Evolutionary conservation across 2,329 filamentous ascomycete genomes (phyloP), one percentile per base, ranked within the genome.

Genomic region (Apiospora marii): DNA sequence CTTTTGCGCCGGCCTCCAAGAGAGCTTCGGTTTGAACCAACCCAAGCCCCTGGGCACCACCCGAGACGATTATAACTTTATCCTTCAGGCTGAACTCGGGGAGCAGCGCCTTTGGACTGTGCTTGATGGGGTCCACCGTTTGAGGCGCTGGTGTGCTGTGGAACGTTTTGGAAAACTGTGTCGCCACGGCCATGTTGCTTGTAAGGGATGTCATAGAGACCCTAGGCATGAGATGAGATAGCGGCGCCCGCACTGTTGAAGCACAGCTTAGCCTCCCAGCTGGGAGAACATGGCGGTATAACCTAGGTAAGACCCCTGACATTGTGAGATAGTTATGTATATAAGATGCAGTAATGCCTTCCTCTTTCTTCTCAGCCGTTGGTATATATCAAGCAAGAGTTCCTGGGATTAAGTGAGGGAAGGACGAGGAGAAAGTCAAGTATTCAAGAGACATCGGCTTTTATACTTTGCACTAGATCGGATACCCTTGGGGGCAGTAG

Each of bases 1-100:
- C 90, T 73, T 82, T 92, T 46, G 94, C 94, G 48, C 94, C 94
- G 13, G 93, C 93, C 81, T 96, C 93, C 51, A 96, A 84, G 67
- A 96, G 85, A 8, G 93, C 94, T 79, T 96, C 93, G 58, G 92
- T 89, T 80, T 96, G 93, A 30, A 92, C 92, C 53, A 97, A 85
- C 53, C 94, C 94, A 13, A 97, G 86, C 3, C 94, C 94, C 73
- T 93, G 89, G 10, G 91, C 94, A 72, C 89, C 94, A 68, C 94
- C 94, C 2, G 93, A 93, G 27, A 97, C 92, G 64, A 95, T 83
- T 70, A 95, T 87, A 22, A 95, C 91, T 81, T 92, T 94, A 82
- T 90, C 89, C 75, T 89, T 87, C 75, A 97, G 87, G 78, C 88
- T 92, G 85, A 96, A 96, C 79, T 96, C 94, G 64, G 92, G 91